Percentiles rank a stretch among this genome's conserved stretches.
phyloP scores from a whole-genome alignment of 164 flowering plant genomes.

The Chimonanthus salicifolius region DNA sequence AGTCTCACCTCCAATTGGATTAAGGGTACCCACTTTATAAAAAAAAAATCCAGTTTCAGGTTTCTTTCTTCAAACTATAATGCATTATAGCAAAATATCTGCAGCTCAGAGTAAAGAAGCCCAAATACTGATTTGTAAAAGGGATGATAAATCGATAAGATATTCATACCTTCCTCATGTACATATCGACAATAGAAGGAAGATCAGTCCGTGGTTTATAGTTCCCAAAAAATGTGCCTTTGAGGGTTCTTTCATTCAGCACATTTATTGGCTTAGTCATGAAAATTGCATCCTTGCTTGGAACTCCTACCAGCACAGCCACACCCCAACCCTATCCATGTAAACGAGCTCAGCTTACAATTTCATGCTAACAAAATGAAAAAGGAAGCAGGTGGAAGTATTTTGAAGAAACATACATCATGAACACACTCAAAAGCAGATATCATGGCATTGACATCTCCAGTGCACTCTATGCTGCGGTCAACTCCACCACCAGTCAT shows the following conservation, averaged over 20 bases:
- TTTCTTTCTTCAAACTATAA: not conserved
- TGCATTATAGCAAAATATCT: not conserved
- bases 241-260: conserved; percentile 31
- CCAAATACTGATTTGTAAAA: conserved; percentile 41
- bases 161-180: conserved; percentile 22
- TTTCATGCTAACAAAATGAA: not conserved
- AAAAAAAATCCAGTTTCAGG: not conserved
- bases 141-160: not conserved
- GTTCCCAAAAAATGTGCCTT: conserved; percentile 36
- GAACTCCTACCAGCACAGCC: conserved; percentile 69
- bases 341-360: not conserved
- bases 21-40: no score
- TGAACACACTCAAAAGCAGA: conserved; percentile 53
- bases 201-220: conserved; percentile 30
- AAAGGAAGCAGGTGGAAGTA: not conserved
- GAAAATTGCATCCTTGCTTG: conserved; percentile 51
- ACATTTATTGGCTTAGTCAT: conserved; percentile 61
- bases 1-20: no score
- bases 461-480: conserved; percentile 50
- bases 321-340: conserved; percentile 63
- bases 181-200: conserved; percentile 27
- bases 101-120: conserved; percentile 3
- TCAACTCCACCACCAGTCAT: conserved; percentile 61
- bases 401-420: conserved; percentile 23
- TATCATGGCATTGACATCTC: conserved; percentile 41